Evolutionary conservation across 2,329 filamentous ascomycete species (phyloP), one percentile per base, ranked within the genome.

Genomic region (Verticillium isaacii): DNA sequence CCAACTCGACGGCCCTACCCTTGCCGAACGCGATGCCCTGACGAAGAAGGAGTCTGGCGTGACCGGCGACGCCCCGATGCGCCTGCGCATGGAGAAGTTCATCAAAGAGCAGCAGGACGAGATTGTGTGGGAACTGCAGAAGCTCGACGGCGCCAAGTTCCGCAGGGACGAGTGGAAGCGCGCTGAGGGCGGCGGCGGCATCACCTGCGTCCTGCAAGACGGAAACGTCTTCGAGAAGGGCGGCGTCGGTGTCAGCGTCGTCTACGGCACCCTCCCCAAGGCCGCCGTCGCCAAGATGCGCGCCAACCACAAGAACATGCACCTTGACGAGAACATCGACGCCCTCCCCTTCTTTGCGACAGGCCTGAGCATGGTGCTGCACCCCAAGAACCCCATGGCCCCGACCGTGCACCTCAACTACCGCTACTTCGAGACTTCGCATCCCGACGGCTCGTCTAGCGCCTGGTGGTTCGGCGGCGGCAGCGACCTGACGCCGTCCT

Each of bases 381-480:
- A 99, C 75, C 95, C 95, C 2, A 84, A 87, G 69, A 99, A 99
- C 77, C 95, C 95, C 57, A 96, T 97, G 89, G 94, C 94, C 8
- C 95, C 95, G 0, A 99, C 95, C 0, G 95, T 99, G 19, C 95
- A 99, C 75, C 84, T 99, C 68, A 99, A 99, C 81, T 98, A 98
- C 82, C 88, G 95, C 62, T 99, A 99, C 78, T 99, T 99, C 72
- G 95, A 99, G 80, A 99, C 95, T 1, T 90, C 91, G 64, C 90
- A 94, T 69, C 85, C 90, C 9, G 89, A 94, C 69, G 92, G 91
- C 54, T 90, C 83, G 67, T 89, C 83, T 59, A 92, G 94, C 66
- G 90, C 93, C 8, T 99, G 95, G 94, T 99, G 95, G 95, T 99
- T 97, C 71, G 95, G 95, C 66, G 95, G 95, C 58, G 95, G 95